Evolutionary conservation across 139 green algal genomes (phyloP), one percentile per base, ranked within the genome.

Genomic region (Asterochloris erici): DNA sequence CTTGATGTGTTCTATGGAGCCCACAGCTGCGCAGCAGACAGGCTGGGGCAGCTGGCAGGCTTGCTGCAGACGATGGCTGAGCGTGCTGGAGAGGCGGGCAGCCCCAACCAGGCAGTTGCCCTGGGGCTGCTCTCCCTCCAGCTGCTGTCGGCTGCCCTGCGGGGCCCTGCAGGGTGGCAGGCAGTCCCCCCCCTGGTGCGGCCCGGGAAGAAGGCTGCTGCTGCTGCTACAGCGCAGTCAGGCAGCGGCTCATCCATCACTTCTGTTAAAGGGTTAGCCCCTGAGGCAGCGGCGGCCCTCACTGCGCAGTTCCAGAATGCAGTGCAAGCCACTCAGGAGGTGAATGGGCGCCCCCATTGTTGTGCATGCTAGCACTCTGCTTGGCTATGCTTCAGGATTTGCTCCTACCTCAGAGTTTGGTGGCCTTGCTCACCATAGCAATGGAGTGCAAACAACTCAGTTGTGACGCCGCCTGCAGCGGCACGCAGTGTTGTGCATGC

Each of bases 41-140:
- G 38, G 38, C 38, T 54, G 38, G 38, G 38, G 38, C 38, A 54
- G 38, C 38, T 54, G 6, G 38, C 38, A 54, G 38, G 38, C 38
- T 54, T 54, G 38, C 38, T 54, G 38, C 38, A 54, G 38, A 54
- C 38, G 38, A 54, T 6, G 38, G 38, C 38, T 6, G 38, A 54
- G 38, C 38, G 38, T 6, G 38, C 38, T 54, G 38, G 4, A 6
- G 4, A 54, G 38, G 38, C 38, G 38, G 38, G 38, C 38, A 54
- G 38, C 38, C 38, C 38, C 38, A 54, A 54, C 38, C 38, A 54
- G 38, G 38, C 38, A 6, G 38, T 54, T 6, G 38, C 38, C 38
- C 38, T 54, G 38, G 38, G 38, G 38, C 38, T 87, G 14, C 74
- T 87, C 12, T 47, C 84, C 47, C 29, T 75, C 15, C 79, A 83